A percentile compares a stretch with the other conserved stretches of the same genome.
Evolutionary conservation across 495 filamentous ascomycete species (phyloP).

Genomic region (Staphylotrichum longicolle): DNA sequence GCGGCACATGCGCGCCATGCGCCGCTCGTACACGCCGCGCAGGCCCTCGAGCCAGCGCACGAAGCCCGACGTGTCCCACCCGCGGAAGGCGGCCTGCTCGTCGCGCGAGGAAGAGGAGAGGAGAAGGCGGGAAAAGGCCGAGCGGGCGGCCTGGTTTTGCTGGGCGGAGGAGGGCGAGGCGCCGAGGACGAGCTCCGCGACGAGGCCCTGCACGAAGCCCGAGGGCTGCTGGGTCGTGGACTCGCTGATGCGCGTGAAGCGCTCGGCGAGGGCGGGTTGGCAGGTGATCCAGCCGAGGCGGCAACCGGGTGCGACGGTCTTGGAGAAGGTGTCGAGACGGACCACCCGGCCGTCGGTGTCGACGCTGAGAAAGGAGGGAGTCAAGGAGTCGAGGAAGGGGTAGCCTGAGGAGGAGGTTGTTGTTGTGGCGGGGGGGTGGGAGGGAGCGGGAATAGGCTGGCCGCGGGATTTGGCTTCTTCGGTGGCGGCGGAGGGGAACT

Average conservation of each 20-base stretch:
- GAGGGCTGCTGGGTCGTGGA: constrained; percentile 76
- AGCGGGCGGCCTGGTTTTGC: constrained; percentile 34
- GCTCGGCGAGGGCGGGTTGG: constrained; percentile 72
- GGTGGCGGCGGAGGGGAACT: constrained; percentile 67
- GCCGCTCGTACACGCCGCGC: constrained; percentile 73
- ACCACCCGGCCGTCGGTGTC: constrained; percentile 87
- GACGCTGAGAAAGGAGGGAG: constrained; percentile 66
- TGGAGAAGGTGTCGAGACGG: constrained; percentile 78
- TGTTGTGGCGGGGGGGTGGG: constrained; percentile 21
- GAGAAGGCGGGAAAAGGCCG: constrained; percentile 30
- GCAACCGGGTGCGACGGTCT: constrained; percentile 77
- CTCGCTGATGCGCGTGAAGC: constrained; percentile 66
- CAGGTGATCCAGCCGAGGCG: constrained; percentile 83
- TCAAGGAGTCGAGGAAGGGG: constrained; percentile 78
- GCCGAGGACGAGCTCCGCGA: constrained; percentile 75
- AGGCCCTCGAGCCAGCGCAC: constrained; percentile 84
- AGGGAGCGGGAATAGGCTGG: constrained; percentile 13
- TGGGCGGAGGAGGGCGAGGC: constrained; percentile 28
- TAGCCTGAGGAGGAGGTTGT: constrained; percentile 65
- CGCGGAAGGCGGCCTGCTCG: constrained; percentile 37
- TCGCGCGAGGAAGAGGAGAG: constrained; percentile 29
- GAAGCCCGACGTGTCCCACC: constrained; percentile 85
- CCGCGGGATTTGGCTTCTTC: constrained; percentile 50
- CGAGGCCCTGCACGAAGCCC: constrained; percentile 81
- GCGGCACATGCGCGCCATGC: constrained; percentile 73